A percentile compares a stretch with the other conserved stretches of the same genome.
phyloP scores from a whole-genome alignment of 1,139 yeast species.

The Hanseniaspora gamundiae region DNA sequence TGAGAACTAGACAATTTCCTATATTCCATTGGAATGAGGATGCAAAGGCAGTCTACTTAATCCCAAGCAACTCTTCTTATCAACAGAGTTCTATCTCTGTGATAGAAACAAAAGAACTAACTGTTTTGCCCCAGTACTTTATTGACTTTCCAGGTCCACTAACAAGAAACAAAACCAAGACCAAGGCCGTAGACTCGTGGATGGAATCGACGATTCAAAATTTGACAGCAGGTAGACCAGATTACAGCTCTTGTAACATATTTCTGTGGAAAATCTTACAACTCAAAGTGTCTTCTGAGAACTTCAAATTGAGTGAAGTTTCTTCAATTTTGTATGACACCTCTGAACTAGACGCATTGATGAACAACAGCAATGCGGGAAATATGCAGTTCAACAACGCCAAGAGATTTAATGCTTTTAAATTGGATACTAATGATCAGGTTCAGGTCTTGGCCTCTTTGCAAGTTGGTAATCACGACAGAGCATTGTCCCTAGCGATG shows the following conservation, averaged over 20 bases:
- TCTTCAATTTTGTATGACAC: constrained; percentile 21
- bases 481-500: constrained; percentile 49
- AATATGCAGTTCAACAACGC: background rate
- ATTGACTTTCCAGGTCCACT: constrained; percentile 27
- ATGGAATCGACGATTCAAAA: constrained; percentile 11
- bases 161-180: constrained; percentile 16
- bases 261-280: constrained; percentile 15
- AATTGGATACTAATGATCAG: constrained; percentile 14
- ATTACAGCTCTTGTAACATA: constrained; percentile 9
- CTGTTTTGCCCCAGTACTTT: constrained; percentile 4
- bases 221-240: constrained; percentile 7
- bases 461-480: constrained; percentile 47
- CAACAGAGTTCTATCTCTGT: constrained; percentile 4
- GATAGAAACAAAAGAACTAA: background rate
- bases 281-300: constrained; percentile 13
- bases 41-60: constrained; percentile 32
- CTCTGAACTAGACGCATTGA: constrained; percentile 15
- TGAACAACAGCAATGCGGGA: constrained; percentile 4
- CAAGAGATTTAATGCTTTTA: constrained; percentile 12
- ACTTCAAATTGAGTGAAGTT: constrained; percentile 14
- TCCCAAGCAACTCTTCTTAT: constrained; percentile 27
- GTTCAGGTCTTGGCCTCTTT: constrained; percentile 24
- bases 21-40: constrained; percentile 59
- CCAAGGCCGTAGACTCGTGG: constrained; percentile 22
- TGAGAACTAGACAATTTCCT: constrained; percentile 53